These are phyloP conservation scores for Conticribra guillardii DNA, from an alignment of 108 stramenopile species.

Conservation along the genomic window DNA sequence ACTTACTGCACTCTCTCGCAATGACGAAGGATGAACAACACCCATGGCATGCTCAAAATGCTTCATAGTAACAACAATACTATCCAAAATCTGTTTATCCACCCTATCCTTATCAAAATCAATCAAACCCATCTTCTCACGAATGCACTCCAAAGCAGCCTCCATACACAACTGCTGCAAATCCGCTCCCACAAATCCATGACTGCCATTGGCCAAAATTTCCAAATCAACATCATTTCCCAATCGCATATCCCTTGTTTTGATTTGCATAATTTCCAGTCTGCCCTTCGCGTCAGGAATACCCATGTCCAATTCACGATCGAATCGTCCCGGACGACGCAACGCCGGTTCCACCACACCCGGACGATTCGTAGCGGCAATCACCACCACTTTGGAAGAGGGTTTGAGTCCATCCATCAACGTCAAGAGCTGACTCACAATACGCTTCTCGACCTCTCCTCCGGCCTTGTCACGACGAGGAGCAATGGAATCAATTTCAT, in stretches of 20 bases:
- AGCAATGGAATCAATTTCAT: conserved; percentile 98
- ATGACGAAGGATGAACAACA: conserved; percentile 87
- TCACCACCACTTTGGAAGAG: conserved; percentile 94
- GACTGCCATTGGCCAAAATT: conserved; percentile 94
- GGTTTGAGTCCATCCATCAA: conserved; percentile 98
- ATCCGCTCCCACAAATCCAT: conserved; percentile 99
- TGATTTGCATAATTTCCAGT: conserved; percentile 95
- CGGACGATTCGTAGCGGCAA: conserved; percentile 98
- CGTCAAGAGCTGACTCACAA: conserved; percentile 97
- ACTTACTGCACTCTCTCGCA: conserved; percentile 94
- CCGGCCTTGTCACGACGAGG: conserved; percentile 98
- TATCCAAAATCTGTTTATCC: conserved; percentile 75
- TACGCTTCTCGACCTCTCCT: conserved; percentile 94
- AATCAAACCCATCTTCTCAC: conserved; percentile 82
- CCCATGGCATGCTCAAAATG: conserved; percentile 93
- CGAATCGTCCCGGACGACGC: conserved; percentile 96
- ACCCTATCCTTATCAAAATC: conserved; percentile 89
- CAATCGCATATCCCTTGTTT: conserved; percentile 94
- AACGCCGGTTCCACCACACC: conserved; percentile 96
- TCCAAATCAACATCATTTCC: conserved; percentile 83
- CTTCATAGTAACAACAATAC: conserved; percentile 83
- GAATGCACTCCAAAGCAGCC: conserved; percentile 95
- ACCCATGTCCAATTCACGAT: conserved; percentile 97
- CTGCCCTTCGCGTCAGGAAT: conserved; percentile 99
- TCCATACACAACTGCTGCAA: conserved; percentile 95